Percentiles rank a stretch among this genome's conserved stretches.
Conservation (phyloP, 148 eudicot genomes). For the Cornus kousa region DNA sequence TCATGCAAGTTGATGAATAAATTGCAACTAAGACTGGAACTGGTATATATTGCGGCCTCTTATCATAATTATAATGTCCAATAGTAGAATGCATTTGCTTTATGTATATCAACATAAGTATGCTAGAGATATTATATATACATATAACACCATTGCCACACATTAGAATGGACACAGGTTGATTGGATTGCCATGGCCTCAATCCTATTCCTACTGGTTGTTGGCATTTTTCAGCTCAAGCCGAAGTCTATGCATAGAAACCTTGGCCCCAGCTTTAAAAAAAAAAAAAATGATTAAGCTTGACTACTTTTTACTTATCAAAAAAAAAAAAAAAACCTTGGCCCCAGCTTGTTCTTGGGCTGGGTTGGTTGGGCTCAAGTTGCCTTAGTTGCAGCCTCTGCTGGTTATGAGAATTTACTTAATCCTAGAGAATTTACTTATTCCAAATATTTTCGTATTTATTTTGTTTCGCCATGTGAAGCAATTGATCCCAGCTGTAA, state of each 20-base stretch:
- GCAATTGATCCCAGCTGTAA: slow-evolving; percentile 69
- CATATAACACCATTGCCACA: neutral
- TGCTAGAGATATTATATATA: neutral
- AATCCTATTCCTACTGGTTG: neutral
- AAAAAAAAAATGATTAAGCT: too few species aligned
- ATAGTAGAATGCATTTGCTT: neutral
- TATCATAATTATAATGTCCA: too few species aligned
- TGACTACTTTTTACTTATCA: too few species aligned
- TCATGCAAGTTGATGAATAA: neutral
- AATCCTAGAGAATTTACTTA: neutral
- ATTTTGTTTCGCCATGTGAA: slow-evolving; percentile 27
- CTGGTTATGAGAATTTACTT: neutral
- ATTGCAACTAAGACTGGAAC: neutral
- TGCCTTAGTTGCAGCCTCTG: neutral
- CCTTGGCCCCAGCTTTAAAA: neutral
- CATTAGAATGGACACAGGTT: neutral
- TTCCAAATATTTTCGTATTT: neutral
- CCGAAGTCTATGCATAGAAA: neutral
- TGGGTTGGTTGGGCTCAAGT: neutral
- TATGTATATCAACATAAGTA: too few species aligned
- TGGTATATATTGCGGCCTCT: neutral
- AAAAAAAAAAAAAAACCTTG: neutral
- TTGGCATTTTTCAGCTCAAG: neutral
- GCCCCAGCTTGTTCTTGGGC: slow-evolving; percentile 4
- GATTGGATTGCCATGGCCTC: neutral